Conservation (phyloP, 2,329 filamentous ascomycete species). For the Aspergillus fumigatus region DNA sequence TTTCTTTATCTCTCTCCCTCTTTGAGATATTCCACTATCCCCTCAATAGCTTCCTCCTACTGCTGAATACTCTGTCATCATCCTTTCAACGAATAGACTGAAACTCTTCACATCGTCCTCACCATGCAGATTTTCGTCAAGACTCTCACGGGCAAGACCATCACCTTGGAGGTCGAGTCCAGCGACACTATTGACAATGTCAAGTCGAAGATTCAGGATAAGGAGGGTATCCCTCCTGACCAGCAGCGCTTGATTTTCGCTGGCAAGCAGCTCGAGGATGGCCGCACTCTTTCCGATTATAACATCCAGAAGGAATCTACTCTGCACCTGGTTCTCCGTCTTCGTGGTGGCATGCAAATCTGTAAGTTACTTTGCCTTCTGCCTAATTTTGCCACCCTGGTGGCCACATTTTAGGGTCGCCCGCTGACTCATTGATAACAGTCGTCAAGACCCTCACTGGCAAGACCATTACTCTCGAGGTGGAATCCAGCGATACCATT, state of each 20-base stretch:
- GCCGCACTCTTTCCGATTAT: slow-evolving; percentile 52
- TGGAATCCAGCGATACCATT: slow-evolving; percentile 76
- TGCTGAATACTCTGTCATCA: slow-evolving; percentile 11
- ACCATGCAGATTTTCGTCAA: slow-evolving; percentile 98
- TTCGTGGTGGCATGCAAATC: slow-evolving; percentile 61
- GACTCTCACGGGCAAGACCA: slow-evolving; percentile 66
- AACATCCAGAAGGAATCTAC: slow-evolving; percentile 61
- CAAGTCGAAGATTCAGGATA: slow-evolving; percentile 57
- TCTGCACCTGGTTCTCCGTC: slow-evolving; percentile 70
- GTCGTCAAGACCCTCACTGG: slow-evolving; percentile 58
- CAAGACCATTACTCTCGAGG: slow-evolving; percentile 64
- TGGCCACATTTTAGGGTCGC: slow-evolving; percentile 3
- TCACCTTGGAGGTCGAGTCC: slow-evolving; percentile 48
- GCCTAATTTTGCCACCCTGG: slow-evolving; percentile 6
- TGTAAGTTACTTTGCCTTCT: slow-evolving; percentile 43
- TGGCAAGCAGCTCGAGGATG: slow-evolving; percentile 56
- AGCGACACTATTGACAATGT: slow-evolving; percentile 50
- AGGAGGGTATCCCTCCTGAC: slow-evolving; percentile 56
- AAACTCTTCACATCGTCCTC: slow-evolving; percentile 24
- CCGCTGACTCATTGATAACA: slow-evolving; percentile 19
- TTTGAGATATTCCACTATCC: not conserved
- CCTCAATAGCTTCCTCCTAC: slow-evolving; percentile 7
- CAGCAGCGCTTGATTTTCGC: slow-evolving; percentile 57
- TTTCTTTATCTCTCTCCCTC: slow-evolving; percentile 5
- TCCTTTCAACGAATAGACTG: slow-evolving; percentile 9